Conservation (phyloP, 139 green algal genomes). For the Dunaliella primolecta region DNA sequence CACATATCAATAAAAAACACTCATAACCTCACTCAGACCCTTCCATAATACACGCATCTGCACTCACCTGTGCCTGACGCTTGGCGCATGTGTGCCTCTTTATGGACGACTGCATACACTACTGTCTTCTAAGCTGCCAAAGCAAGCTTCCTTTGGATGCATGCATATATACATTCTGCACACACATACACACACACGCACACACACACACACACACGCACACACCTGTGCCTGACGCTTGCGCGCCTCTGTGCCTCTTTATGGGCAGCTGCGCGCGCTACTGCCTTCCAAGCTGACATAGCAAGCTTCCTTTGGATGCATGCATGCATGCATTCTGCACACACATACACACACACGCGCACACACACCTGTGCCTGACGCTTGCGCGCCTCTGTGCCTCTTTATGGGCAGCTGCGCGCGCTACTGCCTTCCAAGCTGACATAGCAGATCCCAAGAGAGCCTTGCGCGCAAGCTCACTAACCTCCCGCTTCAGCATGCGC, state of each 20-base stretch:
- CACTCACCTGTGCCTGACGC: constrained; percentile 26
- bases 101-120: not conserved
- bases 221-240: constrained; percentile 27
- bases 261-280: not conserved
- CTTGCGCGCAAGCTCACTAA: not conserved
- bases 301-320: too few relatives aligned
- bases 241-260: constrained; percentile 12
- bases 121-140: not conserved
- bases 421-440: not conserved
- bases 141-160: too few relatives aligned
- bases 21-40: too few relatives aligned
- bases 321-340: too few relatives aligned
- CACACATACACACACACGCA: too few relatives aligned
- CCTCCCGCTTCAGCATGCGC: constrained; percentile 12
- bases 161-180: too few relatives aligned
- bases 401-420: not conserved
- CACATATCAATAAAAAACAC: too few relatives aligned
- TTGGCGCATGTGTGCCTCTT: constrained; percentile 12
- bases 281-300: not conserved
- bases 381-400: constrained; percentile 14
- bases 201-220: too few relatives aligned
- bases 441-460: not conserved
- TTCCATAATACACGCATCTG: too few relatives aligned
- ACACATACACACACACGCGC: too few relatives aligned
- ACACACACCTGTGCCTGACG: constrained; percentile 29